Base-by-base conservation (phyloP, 331 rosid genomes). In the Prunus yedoensis region DNA sequence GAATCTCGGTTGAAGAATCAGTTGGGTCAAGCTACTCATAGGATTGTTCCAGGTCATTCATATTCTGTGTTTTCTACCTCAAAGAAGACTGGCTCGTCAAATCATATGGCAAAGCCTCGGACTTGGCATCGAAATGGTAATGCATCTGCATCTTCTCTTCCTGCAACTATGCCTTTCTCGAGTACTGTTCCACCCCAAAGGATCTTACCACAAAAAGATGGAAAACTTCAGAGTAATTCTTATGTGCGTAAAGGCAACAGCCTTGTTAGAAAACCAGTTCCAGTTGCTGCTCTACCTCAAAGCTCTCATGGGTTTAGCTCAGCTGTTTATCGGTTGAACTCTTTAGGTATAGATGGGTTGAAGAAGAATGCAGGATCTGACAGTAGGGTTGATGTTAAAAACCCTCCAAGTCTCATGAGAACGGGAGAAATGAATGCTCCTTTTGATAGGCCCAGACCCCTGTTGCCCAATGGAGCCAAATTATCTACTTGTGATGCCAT, bases 211-310 rank as follows among this genome's bases (percentile, higher is more conserved):
- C 88, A 79, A 49, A 78, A 72, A 60, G 84, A 85, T 77, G 88
- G 80, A 64, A 89, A 82, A 52, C 25, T 80, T 68, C 93, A 83
- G 61, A 84, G 80, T 85, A 85, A 85, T 85, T 90, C 94, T 54
- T 95, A 92, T 83, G 84, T 92, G 69, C 99, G 97, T 74, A 95
- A 92, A 78, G 99, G 99, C 62, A 92, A 94, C 81, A 92, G 94
- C 87, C 90, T 92, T 28, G 94, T 89, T 41, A 87, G 97, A 83
- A 89, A 85, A 66, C 85, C 88, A 75, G 71, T 87, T 73, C 81
- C 81, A 75, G 85, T 80, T 83, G 81, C 89, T 82, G 74, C 91
- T 74, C 73, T 56, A 78, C 85, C 83, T 25, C 89, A 78, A 62
- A 73, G 73, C 69, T 74, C 84, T 74, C 83, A 74, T 63, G 81